Evolutionary conservation across 768 basidiomycete genomes (phyloP).

Genomic region (Pleurotus platypus): DNA sequence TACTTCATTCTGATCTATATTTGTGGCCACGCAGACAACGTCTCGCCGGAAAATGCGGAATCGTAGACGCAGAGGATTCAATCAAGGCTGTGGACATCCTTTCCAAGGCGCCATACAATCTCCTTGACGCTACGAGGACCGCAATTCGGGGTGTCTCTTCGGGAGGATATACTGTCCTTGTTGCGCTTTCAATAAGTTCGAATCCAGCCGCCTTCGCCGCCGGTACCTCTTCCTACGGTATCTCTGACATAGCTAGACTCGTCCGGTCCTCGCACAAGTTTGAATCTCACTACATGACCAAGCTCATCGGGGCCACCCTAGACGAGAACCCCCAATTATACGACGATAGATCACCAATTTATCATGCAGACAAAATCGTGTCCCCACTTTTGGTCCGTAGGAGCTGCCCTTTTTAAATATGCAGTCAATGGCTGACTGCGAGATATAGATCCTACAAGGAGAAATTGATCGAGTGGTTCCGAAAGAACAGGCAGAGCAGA

Average conservation of each 20-base stretch:
- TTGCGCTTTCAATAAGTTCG: conserved; percentile 36
- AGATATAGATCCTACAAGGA: conserved; percentile 61
- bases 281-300: conserved; percentile 53
- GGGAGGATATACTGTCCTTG: conserved; percentile 69
- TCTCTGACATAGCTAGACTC: conserved; percentile 59
- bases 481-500: conserved; percentile 57
- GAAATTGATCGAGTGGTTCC: conserved; percentile 61
- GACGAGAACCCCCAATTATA: conserved; percentile 57
- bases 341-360: conserved; percentile 58
- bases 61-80: conserved; percentile 69
- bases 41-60: conserved; percentile 66
- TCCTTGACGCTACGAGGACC: conserved; percentile 61
- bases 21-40: conserved; percentile 28
- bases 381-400: conserved; percentile 57
- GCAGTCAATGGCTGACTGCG: neutral
- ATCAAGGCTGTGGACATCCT: conserved; percentile 52
- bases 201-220: conserved; percentile 52
- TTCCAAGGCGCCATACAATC: conserved; percentile 37
- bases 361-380: conserved; percentile 58
- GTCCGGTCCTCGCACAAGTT: conserved; percentile 71
- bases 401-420: neutral
- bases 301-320: conserved; percentile 59
- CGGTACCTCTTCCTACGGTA: conserved; percentile 62
- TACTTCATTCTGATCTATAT: neutral
- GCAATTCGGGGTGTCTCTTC: conserved; percentile 74